Conservation (phyloP, 2,329 filamentous ascomycete genomes). For the Pseudocercospora pini-densiflorae region DNA sequence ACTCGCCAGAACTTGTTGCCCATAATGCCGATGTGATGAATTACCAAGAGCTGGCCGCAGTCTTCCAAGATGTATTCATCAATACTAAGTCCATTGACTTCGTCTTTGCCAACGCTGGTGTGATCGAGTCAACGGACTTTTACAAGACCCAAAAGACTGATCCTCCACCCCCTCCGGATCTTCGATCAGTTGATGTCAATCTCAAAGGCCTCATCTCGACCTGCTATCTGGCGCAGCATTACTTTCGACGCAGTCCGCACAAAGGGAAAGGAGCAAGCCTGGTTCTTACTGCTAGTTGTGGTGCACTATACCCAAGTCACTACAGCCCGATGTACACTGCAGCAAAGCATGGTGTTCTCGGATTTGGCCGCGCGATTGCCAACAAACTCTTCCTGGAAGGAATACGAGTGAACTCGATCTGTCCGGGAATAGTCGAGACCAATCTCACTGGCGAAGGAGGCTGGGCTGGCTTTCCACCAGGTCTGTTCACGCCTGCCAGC, state of each 20-base stretch:
- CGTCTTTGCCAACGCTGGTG: slow-evolving; percentile 56
- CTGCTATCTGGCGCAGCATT: slow-evolving; percentile 45
- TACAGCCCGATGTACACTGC: slow-evolving; percentile 46
- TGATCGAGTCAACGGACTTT: slow-evolving; percentile 50
- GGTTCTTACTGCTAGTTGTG: slow-evolving; percentile 22
- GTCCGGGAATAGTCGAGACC: slow-evolving; percentile 45
- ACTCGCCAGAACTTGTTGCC: slow-evolving; percentile 39
- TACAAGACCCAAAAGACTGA: slow-evolving; percentile 40
- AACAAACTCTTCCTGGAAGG: slow-evolving; percentile 40
- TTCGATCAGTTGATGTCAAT: slow-evolving; percentile 46
- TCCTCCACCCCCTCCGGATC: slow-evolving; percentile 36
- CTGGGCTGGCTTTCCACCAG: slow-evolving; percentile 42
- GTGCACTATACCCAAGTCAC: slow-evolving; percentile 27
- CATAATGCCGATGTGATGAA: slow-evolving; percentile 46
- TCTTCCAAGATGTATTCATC: slow-evolving; percentile 46
- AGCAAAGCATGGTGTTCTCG: slow-evolving; percentile 47
- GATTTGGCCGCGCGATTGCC: slow-evolving; percentile 46
- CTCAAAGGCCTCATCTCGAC: slow-evolving; percentile 46
- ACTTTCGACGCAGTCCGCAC: slow-evolving; percentile 35
- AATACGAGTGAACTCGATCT: slow-evolving; percentile 47
- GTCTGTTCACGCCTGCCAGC: slow-evolving; percentile 41
- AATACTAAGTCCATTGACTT: slow-evolving; percentile 46
- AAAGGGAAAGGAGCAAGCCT: slow-evolving; percentile 17
- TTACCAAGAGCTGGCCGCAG: slow-evolving; percentile 40
- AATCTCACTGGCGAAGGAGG: slow-evolving; percentile 41